A percentile compares a stretch with the other conserved stretches of the same genome.
phyloP scores from a whole-genome alignment of 176 grass and related monocot species.

The Microstegium vimineum region DNA sequence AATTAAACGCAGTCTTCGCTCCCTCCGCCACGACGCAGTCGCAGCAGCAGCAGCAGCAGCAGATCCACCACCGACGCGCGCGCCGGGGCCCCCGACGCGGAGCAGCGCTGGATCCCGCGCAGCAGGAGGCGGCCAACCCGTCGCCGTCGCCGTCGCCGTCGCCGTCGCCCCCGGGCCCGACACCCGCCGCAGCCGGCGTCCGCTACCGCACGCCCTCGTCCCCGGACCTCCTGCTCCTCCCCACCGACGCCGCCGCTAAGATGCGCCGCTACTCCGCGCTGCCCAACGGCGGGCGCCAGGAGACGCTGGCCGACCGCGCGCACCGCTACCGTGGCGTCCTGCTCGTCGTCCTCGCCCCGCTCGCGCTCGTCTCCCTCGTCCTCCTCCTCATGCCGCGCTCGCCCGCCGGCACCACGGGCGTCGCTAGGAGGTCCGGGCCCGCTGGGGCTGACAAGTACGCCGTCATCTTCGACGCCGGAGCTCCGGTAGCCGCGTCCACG shows the following conservation, averaged over 20 bases:
- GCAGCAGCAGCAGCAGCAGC: conserved; percentile 1
- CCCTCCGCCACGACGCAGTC: neutral
- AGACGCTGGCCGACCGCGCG: conserved; percentile 55
- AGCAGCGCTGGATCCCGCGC: conserved; percentile 66
- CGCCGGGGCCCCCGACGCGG: neutral
- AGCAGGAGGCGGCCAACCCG: conserved; percentile 48
- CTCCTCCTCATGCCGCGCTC: conserved; percentile 67
- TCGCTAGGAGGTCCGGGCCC: conserved; percentile 26
- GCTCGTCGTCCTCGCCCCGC: conserved; percentile 61
- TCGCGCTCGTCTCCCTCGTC: conserved; percentile 72
- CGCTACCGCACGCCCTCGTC: conserved; percentile 74
- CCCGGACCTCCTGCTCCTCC: conserved; percentile 44
- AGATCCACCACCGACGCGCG: conserved; percentile 29
- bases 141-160: no score
- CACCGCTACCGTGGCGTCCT: conserved; percentile 73
- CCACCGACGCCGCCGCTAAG: conserved; percentile 10
- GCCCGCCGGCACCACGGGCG: neutral
- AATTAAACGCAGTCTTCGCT: neutral
- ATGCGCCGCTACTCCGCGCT: conserved; percentile 67
- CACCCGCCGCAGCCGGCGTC: conserved; percentile 35
- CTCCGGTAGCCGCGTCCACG: conserved; percentile 94
- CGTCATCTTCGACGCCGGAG: conserved; percentile 89
- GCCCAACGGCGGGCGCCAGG: conserved; percentile 22
- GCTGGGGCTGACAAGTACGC: conserved; percentile 57
- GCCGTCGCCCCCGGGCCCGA: neutral